Evolutionary conservation across 2,329 filamentous ascomycete genomes (phyloP), one percentile per base, ranked within the genome.

Genomic region (Nemania sp.): DNA sequence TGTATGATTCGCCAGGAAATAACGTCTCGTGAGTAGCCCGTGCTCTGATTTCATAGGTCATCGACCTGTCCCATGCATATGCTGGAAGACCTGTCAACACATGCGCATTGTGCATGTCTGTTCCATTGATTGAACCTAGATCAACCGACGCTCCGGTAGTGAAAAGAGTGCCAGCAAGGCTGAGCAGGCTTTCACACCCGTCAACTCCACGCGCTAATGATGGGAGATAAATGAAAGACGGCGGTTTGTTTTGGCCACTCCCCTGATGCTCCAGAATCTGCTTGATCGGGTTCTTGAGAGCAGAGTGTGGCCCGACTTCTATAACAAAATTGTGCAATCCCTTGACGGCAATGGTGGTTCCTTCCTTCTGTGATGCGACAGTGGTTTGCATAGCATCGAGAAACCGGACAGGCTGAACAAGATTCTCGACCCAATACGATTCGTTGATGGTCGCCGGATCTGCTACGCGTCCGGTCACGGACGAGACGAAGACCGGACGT

Each of bases 341-440:
- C 2, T 35, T 46, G 12, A 25, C 21, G 32, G n/a, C 15, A 6
- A 32, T 52, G 11, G n/a, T 20, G 3, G 42, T 52, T 42, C 21
- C 49, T 32, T 37, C 40, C 13, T 57, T 42, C 10, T 35, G 35
- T 29, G 39, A 21, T 5, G 34, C 47, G 10, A 59, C 52, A 4
- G 68, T 37, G 7, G 52, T 62, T 2, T 57, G 42, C 9, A 48
- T 57, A 5, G 57, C 57, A 34, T 57, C 54, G 32, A 40, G 51
- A 57, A 75, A 76, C 1, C 56, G 65, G 1, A 75, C 74, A 1
- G 73, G 67, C 7, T 68, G 64, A 12, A 67, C 62, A 37, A 75
- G 67, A 57, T 76, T 73, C 5, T 68, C 61, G 3, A 68, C 67
- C 74, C 73, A 75, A 54, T 76, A 75, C 3, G 57, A 62, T 12